Conservation (phyloP, 2,329 filamentous ascomycete genomes). For the Drechmeria coniospora region DNA sequence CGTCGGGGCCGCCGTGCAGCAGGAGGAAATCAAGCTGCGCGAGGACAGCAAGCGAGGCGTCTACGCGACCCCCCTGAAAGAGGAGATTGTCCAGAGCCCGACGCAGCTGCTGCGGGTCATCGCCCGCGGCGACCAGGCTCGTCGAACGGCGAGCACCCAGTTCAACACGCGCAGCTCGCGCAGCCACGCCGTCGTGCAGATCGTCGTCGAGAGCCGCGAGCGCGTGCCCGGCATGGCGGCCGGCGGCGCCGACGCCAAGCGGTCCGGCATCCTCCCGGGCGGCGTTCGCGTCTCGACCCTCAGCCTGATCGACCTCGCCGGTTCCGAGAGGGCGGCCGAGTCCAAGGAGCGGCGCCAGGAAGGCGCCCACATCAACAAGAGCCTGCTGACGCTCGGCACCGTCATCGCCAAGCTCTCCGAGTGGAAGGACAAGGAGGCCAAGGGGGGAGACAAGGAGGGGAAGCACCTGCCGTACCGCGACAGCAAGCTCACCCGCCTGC, state of each 20-base stretch:
- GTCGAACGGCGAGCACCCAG: slow-evolving; percentile 84
- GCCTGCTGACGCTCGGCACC: slow-evolving; percentile 81
- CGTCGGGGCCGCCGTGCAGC: slow-evolving; percentile 35
- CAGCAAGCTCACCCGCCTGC: slow-evolving; percentile 84
- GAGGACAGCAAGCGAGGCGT: slow-evolving; percentile 95
- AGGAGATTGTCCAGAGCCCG: slow-evolving; percentile 96
- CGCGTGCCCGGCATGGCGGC: slow-evolving; percentile 47
- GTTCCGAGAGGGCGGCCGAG: slow-evolving; percentile 90
- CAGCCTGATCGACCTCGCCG: slow-evolving; percentile 89
- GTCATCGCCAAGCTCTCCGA: slow-evolving; percentile 90
- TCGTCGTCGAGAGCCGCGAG: slow-evolving; percentile 92
- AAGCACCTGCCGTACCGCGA: slow-evolving; percentile 95
- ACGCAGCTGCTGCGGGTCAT: slow-evolving; percentile 92
- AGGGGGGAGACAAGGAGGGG: slow-evolving; percentile 60
- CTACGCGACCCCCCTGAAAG: slow-evolving; percentile 88
- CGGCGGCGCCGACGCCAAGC: slow-evolving; percentile 32
- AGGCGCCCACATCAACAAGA: slow-evolving; percentile 98
- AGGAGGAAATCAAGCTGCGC: slow-evolving; percentile 92
- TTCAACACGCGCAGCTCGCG: slow-evolving; percentile 94
- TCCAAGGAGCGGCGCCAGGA: slow-evolving; percentile 87
- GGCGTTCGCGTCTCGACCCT: slow-evolving; percentile 91
- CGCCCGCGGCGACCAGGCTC: slow-evolving; percentile 78
- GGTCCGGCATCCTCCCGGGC: slow-evolving; percentile 58
- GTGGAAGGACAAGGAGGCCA: slow-evolving; percentile 67
- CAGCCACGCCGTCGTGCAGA: slow-evolving; percentile 96